Base-by-base conservation (phyloP, 2,329 filamentous ascomycete species). In the Thielaviopsis euricoi region DNA sequence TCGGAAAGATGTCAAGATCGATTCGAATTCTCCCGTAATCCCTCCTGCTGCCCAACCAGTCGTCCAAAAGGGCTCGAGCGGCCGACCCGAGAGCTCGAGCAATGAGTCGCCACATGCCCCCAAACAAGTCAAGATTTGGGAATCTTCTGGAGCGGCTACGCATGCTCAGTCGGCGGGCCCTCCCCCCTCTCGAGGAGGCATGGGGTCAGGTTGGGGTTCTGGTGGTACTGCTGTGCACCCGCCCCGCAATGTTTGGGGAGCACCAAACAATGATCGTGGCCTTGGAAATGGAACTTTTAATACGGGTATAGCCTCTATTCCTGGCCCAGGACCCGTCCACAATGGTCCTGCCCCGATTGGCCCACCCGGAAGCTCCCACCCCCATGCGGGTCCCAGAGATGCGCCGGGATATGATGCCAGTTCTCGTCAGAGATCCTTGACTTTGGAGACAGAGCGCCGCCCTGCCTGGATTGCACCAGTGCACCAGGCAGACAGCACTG, bases 201-300 rank as follows among this genome's bases (percentile, higher is more conserved):
- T 58, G n/a, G 56, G 49, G 26, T 15, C 56, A 23, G 33, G 49
- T 12, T 83, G 81, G 80, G 71, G 71, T 3, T 46, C 51, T 26
- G 65, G 71, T 26, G 49, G 53, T 7, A 59, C 46, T 26, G 40
- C 70, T 43, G 76, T 75, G 53, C 70, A 73, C 51, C 62, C 72
- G 12, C 68, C 74, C 13, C 74, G 77, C 53, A 87, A 85, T 65
- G 83, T 89, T 19, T 90, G 86, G 86, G 86, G 82, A 19, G 81
- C 85, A 50, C 83, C 82, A n/a, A 80, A 81, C 57, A 83, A 79
- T 64, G 82, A 87, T 63, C 78, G 82, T 57, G 82, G 80, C 12
- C 80, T 90, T 21, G 86, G 86, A 3, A 90, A 90, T 67, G 86
- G 86, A 50, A 88, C 85, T 0, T 90, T 90, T 65, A 81, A 79